Evolutionary conservation across 371 early-diverging fungal genomes (phyloP).

Genomic region (Mucor racemosus): DNA sequence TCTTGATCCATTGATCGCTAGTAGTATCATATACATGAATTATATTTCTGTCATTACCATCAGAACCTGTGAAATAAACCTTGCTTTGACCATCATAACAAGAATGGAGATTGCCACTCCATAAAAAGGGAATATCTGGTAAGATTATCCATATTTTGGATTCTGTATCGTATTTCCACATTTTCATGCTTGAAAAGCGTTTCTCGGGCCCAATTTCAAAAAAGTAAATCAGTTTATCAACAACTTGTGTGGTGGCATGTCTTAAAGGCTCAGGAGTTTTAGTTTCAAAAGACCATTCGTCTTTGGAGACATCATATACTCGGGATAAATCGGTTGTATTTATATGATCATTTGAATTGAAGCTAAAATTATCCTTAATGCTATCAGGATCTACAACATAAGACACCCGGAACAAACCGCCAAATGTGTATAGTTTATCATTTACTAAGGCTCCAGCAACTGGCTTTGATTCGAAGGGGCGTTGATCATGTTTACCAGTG

Average conservation of each 20-base stretch:
- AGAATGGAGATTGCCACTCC: not conserved
- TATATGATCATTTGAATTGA: not conserved
- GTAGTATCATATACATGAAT: not conserved
- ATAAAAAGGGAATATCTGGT: not conserved
- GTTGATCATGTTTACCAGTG: slow-evolving; percentile 1
- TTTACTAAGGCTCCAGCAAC: not conserved
- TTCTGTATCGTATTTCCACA: not conserved
- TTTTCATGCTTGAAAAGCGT: not conserved
- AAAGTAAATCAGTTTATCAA: not conserved
- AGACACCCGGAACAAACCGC: not conserved
- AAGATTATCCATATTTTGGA: not conserved
- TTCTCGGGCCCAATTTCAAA: not conserved
- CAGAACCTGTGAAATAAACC: not conserved
- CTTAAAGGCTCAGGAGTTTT: not conserved
- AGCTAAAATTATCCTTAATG: not conserved
- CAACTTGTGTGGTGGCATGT: not conserved
- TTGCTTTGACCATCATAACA: not conserved
- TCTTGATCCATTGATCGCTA: not conserved
- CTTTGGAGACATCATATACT: not conserved
- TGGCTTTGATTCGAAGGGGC: not conserved
- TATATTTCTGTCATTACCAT: not conserved
- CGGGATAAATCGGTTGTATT: not conserved
- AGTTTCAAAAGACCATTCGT: not conserved
- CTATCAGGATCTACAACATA: slow-evolving; percentile 2
- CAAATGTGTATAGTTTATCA: slow-evolving; percentile 6